Conservation (phyloP, 805 yeast species). For the Kurtzmaniella cleridarum region DNA sequence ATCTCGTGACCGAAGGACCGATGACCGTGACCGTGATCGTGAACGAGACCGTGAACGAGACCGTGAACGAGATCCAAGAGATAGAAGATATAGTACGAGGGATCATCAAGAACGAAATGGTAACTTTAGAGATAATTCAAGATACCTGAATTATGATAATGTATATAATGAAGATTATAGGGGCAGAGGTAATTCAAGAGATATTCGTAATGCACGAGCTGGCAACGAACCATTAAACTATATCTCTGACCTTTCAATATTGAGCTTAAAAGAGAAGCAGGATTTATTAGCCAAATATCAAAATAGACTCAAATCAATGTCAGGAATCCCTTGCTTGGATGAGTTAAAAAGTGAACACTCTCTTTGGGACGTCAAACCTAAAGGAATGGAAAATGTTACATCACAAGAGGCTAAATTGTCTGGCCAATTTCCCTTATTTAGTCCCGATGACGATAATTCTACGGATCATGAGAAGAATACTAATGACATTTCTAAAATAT, state of each 20-base stretch:
- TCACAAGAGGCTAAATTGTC: conserved; percentile 75
- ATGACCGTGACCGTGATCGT: background rate
- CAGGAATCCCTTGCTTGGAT: conserved; percentile 42
- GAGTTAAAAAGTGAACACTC: conserved; percentile 46
- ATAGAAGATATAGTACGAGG: background rate
- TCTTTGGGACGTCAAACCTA: conserved; percentile 68
- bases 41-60: background rate
- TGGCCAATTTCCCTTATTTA: conserved; percentile 60
- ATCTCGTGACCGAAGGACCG: background rate
- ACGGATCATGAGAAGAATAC: conserved; percentile 36
- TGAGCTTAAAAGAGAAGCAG: conserved; percentile 10
- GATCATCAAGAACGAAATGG: no score
- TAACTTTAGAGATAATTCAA: background rate
- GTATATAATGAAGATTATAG: background rate
- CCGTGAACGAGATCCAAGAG: conserved; percentile 1
- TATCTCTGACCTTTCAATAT: no score
- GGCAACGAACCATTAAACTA: no score
- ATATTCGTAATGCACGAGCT: no score
- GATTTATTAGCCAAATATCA: conserved; percentile 18
- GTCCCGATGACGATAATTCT: conserved; percentile 19
- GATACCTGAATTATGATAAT: background rate
- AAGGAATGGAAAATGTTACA: conserved; percentile 67
- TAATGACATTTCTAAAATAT: conserved; percentile 25
- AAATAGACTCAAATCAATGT: conserved; percentile 26
- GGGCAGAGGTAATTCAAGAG: no score